Conservation (phyloP, 208 protist species). For the Trypanosoma melophagium region DNA sequence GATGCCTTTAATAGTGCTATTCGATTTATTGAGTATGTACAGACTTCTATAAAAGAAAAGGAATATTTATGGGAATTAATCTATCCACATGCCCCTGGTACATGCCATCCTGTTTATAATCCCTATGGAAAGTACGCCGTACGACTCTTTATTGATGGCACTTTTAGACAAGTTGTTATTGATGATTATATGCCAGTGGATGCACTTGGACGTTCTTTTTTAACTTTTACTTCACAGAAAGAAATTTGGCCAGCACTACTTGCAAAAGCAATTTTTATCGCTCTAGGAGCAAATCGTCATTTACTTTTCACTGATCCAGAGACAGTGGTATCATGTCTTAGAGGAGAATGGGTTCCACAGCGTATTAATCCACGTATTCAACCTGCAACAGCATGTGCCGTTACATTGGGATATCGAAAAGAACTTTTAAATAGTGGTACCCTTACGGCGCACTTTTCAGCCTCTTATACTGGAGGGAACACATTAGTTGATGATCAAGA, state of each 20-base stretch:
- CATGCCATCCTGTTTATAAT: conserved; percentile 89
- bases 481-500: not conserved
- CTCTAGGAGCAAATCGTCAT: conserved; percentile 34
- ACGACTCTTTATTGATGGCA: conserved; percentile 85
- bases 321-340: conserved; percentile 50
- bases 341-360: conserved; percentile 83
- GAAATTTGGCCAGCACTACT: conserved; percentile 89
- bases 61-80: conserved; percentile 90
- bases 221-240: conserved; percentile 65
- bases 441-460: conserved; percentile 8
- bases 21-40: conserved; percentile 54
- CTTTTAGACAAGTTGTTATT: conserved; percentile 80
- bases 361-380: conserved; percentile 42
- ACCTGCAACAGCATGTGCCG: conserved; percentile 33
- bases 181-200: conserved; percentile 88
- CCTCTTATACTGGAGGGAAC: not conserved
- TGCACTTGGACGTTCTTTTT: conserved; percentile 69
- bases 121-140: conserved; percentile 90
- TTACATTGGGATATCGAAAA: conserved; percentile 41
- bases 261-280: conserved; percentile 85
- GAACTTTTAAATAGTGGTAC: conserved; percentile 20
- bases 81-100: conserved; percentile 77
- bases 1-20: conserved; percentile 87
- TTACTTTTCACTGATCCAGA: conserved; percentile 57
- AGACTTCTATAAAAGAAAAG: conserved; percentile 49